These are phyloP conservation scores for Craspedostauros australis DNA, from an alignment of 108 stramenopile species.

Conservation along the genomic window DNA sequence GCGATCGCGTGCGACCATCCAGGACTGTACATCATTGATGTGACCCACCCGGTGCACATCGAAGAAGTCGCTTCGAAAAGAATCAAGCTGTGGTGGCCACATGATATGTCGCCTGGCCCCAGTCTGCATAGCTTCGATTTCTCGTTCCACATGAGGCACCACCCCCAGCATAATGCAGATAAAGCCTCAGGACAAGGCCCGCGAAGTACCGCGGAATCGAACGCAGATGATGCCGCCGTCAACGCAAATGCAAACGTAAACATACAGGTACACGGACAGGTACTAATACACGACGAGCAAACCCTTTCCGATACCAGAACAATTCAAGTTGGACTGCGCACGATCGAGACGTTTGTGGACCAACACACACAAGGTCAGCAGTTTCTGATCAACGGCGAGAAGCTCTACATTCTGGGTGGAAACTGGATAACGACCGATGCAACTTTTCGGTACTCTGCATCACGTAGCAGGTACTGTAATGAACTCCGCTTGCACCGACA, in stretches of 20 bases:
- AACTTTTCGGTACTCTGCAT: constrained; percentile 28
- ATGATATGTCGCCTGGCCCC: too few species aligned
- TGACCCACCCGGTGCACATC: too few species aligned
- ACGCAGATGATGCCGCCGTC: not conserved
- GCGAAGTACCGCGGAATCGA: not conserved
- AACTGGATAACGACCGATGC: constrained; percentile 58
- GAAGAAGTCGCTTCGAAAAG: too few species aligned
- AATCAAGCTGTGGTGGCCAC: constrained; percentile 48
- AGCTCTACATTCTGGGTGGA: constrained; percentile 40
- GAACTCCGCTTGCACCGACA: constrained; percentile 26
- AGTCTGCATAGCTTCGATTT: too few species aligned
- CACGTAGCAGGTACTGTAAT: constrained; percentile 19
- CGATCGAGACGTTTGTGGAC: constrained; percentile 25
- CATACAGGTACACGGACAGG: not conserved
- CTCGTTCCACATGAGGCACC: too few species aligned
- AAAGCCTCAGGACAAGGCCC: not conserved
- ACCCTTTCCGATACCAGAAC: constrained; percentile 1
- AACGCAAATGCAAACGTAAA: constrained; percentile 1
- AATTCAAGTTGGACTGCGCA: constrained; percentile 32
- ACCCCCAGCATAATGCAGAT: not conserved
- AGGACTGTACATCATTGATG: too few species aligned
- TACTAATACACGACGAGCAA: constrained; percentile 7
- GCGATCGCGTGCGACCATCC: too few species aligned
- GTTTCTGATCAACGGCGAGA: constrained; percentile 37
- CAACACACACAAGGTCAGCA: constrained; percentile 18